Evolutionary conservation across 2,329 filamentous ascomycete genomes (phyloP).

Genomic region (Catunica adiposa): DNA sequence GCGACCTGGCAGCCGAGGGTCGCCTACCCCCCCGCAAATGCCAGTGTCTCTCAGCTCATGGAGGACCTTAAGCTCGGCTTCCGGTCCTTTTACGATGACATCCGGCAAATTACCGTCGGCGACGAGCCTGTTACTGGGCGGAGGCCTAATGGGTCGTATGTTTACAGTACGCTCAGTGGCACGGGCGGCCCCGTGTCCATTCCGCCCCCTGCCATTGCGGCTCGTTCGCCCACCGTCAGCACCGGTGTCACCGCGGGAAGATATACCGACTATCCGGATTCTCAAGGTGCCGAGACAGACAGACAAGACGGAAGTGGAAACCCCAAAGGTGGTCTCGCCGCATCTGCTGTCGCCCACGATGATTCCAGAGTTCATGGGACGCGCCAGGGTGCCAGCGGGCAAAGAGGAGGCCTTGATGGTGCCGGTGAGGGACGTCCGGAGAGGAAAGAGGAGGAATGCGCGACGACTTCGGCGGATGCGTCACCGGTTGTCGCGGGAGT

Average conservation of each 20-base stretch:
- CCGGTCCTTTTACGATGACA: conserved; percentile 88
- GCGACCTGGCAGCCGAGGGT: conserved; percentile 40
- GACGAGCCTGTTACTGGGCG: conserved; percentile 63
- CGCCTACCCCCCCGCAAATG: conserved; percentile 24
- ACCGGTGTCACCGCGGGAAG: conserved; percentile 4
- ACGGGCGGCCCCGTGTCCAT: not conserved
- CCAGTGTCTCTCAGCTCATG: conserved; percentile 56
- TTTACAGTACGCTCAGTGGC: conserved; percentile 7
- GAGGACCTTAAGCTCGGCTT: conserved; percentile 79
- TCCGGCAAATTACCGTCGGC: conserved; percentile 86
- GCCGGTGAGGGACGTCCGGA: not conserved
- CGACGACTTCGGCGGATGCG: conserved; percentile 10
- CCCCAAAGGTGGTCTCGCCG: conserved; percentile 8
- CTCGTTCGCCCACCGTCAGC: conserved; percentile 6
- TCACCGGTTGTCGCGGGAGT: conserved; percentile 7
- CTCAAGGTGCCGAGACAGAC: conserved; percentile 28
- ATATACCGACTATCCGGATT: conserved; percentile 27
- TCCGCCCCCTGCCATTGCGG: conserved; percentile 6
- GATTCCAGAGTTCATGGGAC: not conserved
- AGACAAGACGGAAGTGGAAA: conserved; percentile 25
- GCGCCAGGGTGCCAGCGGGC: not conserved
- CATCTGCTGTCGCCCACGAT: conserved; percentile 13
- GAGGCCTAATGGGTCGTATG: conserved; percentile 15
- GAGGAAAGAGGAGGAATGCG: not conserved
- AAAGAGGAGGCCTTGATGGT: not conserved